Evolutionary conservation across 164 flowering plant species (phyloP).

Genomic region (Liriodendron chinense): DNA sequence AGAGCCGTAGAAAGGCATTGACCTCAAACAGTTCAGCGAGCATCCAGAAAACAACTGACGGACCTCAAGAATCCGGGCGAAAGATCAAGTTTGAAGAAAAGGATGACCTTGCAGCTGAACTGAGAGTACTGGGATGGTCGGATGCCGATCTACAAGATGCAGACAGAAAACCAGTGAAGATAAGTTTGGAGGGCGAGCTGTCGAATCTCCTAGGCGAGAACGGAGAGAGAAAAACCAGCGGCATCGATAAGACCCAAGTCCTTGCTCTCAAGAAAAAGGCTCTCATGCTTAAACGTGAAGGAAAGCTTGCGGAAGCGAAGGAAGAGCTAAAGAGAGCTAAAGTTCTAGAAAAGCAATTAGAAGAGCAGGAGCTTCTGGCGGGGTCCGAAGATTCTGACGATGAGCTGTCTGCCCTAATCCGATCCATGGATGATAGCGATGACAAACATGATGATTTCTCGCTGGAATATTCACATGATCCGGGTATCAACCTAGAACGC

Average conservation of each 20-base stretch:
- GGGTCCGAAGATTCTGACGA: conserved; percentile 89
- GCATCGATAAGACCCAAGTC: conserved; percentile 58
- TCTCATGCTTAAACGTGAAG: conserved; percentile 78
- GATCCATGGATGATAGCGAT: conserved; percentile 47
- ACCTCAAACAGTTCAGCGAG: conserved; percentile 27
- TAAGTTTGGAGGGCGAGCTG: conserved; percentile 81
- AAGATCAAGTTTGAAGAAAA: conserved; percentile 36
- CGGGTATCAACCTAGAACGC: conserved; percentile 36
- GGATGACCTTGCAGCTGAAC: conserved; percentile 71
- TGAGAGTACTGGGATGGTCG: conserved; percentile 90
- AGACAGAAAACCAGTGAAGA: conserved; percentile 44
- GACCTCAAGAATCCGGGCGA: conserved; percentile 26
- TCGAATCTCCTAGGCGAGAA: conserved; percentile 57
- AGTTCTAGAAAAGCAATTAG: conserved; percentile 75
- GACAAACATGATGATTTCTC: conserved; percentile 37
- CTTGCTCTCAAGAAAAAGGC: conserved; percentile 73
- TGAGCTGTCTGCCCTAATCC: conserved; percentile 66
- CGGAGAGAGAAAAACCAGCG: conserved; percentile 22
- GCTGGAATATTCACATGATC: conserved; percentile 17
- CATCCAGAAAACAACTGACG: conserved; percentile 29
- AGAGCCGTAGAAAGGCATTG: conserved; percentile 48
- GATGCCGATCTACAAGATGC: conserved; percentile 62
- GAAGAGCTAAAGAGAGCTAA: conserved; percentile 92
- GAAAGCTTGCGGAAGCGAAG: conserved; percentile 90
- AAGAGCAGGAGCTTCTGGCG: conserved; percentile 78